These are phyloP conservation scores for Pleurotus citrinopileatus DNA, from an alignment of 768 basidiomycete species.

Conservation along the genomic window DNA sequence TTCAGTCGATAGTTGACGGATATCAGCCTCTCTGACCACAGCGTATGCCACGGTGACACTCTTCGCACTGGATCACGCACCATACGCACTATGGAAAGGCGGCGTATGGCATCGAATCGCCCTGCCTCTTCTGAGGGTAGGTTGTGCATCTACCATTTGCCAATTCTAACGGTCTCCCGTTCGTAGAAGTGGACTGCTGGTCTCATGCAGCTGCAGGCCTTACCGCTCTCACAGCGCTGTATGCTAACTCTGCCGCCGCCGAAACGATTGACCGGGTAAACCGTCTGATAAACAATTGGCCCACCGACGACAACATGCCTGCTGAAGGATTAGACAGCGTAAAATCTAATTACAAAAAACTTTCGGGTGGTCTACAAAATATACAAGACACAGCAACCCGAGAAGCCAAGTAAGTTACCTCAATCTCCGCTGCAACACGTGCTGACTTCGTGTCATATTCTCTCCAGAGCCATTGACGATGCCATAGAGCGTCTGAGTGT, in stretches of 20 bases:
- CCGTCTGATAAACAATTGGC: constrained; percentile 68
- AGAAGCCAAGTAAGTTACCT: constrained; percentile 56
- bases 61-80: background rate
- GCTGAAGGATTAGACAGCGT: constrained; percentile 66
- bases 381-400: constrained; percentile 55
- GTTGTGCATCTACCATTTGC: constrained; percentile 9
- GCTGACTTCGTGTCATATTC: constrained; percentile 9
- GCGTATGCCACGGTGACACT: background rate
- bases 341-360: constrained; percentile 59
- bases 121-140: constrained; percentile 78
- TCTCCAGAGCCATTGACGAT: constrained; percentile 62
- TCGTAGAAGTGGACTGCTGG: constrained; percentile 75
- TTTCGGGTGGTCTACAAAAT: constrained; percentile 59
- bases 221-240: constrained; percentile 50
- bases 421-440: constrained; percentile 7
- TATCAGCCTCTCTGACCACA: background rate
- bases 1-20: background rate
- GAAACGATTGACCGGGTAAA: constrained; percentile 75
- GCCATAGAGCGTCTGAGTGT: constrained; percentile 68
- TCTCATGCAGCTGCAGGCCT: constrained; percentile 62
- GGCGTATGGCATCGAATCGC: constrained; percentile 56
- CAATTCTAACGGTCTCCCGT: constrained; percentile 13
- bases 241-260: constrained; percentile 41
- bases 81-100: constrained; percentile 55
- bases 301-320: constrained; percentile 63